Evolutionary conservation across 2,329 filamentous ascomycete species (phyloP).

Genomic region (Cladosporium sphaerospermum): DNA sequence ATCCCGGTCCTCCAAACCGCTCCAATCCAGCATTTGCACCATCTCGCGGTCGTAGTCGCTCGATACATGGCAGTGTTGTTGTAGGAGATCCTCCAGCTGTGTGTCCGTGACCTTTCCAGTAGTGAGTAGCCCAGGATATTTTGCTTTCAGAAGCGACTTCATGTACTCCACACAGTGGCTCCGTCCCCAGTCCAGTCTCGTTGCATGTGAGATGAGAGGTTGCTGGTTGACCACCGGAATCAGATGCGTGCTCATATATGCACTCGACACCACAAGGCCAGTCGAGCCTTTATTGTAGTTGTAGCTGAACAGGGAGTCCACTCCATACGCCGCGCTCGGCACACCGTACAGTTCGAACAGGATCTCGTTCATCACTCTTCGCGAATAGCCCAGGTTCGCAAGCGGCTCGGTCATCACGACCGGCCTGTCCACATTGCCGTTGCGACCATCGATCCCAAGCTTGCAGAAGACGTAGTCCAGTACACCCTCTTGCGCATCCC

Average conservation of each 20-base stretch:
- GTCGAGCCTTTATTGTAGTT: constrained; percentile 82
- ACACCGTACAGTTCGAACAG: constrained; percentile 93
- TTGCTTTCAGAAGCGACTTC: constrained; percentile 78
- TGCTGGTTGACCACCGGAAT: constrained; percentile 89
- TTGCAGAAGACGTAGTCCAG: constrained; percentile 94
- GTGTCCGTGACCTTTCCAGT: constrained; percentile 66
- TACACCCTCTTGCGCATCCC: constrained; percentile 94
- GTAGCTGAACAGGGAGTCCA: constrained; percentile 96
- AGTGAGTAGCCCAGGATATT: constrained; percentile 77
- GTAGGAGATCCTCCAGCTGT: constrained; percentile 81
- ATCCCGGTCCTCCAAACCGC: constrained; percentile 81
- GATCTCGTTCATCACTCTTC: constrained; percentile 84
- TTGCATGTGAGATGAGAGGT: constrained; percentile 76
- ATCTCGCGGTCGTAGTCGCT: constrained; percentile 77
- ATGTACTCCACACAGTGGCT: constrained; percentile 86
- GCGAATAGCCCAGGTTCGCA: constrained; percentile 80
- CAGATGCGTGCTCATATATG: constrained; percentile 87
- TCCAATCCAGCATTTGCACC: constrained; percentile 76
- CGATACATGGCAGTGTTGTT: constrained; percentile 85
- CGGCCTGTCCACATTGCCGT: constrained; percentile 72
- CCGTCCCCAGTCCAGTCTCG: constrained; percentile 89
- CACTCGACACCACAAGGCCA: constrained; percentile 84
- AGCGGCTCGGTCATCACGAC: constrained; percentile 95
- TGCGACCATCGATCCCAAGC: constrained; percentile 71
- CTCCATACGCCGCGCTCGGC: constrained; percentile 84